phyloP scores from a whole-genome alignment of 805 yeast genomes.

The Millerozyma miso region DNA sequence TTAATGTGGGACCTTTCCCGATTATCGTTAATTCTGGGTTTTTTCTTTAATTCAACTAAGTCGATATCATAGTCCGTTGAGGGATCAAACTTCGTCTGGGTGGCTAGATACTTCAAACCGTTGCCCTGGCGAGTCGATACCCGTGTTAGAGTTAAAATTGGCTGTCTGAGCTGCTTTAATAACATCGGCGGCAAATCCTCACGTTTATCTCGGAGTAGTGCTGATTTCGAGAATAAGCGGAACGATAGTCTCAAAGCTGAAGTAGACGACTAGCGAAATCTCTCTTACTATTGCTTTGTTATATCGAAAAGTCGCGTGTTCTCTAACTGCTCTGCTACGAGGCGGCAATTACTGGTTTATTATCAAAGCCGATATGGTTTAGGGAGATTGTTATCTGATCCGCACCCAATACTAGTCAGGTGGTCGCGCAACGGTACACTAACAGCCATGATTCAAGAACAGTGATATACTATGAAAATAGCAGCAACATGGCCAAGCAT shows the following conservation, averaged over 20 bases:
- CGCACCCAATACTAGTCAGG: background rate
- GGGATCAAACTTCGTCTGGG: slow-evolving; percentile 7
- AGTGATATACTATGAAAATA: too few relatives aligned
- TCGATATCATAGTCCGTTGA: slow-evolving; percentile 21
- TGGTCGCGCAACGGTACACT: background rate
- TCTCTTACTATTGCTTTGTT: too few relatives aligned
- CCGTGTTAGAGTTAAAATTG: background rate
- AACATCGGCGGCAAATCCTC: slow-evolving; percentile 3
- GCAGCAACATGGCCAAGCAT: too few relatives aligned
- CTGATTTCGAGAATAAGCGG: too few relatives aligned
- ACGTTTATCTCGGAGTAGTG: too few relatives aligned
- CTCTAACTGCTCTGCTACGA: background rate
- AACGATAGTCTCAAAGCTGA: too few relatives aligned
- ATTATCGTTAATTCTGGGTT: slow-evolving; percentile 3
- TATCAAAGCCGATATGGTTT: background rate
- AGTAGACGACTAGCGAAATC: too few relatives aligned
- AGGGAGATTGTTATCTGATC: background rate
- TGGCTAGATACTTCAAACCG: slow-evolving; percentile 4
- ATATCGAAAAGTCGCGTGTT: too few relatives aligned
- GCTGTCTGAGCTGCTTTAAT: slow-evolving; percentile 1
- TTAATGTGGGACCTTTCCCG: background rate
- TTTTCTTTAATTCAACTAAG: slow-evolving; percentile 17
- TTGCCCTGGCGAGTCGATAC: background rate
- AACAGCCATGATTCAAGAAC: too few relatives aligned
- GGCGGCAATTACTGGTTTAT: background rate